A percentile compares a stretch with the other conserved stretches of the same genome.
Conservation (phyloP, 768 basidiomycete genomes). For the Auricularia sp. region DNA sequence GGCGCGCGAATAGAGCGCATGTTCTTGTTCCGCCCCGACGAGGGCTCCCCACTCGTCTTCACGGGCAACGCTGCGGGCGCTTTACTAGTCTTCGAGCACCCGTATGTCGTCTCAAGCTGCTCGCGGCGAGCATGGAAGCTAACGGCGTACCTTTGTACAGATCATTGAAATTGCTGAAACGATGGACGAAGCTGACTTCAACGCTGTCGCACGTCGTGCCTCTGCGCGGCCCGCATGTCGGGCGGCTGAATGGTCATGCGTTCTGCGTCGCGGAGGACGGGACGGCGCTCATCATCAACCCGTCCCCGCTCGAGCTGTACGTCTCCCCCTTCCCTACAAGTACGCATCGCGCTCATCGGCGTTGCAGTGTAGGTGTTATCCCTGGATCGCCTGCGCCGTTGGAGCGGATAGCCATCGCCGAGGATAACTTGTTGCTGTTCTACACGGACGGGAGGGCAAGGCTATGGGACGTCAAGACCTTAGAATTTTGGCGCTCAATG, state of each 20-base stretch:
- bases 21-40: constrained; percentile 36
- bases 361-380: constrained; percentile 59
- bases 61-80: constrained; percentile 76
- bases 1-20: constrained; percentile 36
- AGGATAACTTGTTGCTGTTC: constrained; percentile 60
- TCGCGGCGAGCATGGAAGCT: neutral
- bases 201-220: constrained; percentile 52
- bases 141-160: constrained; percentile 25
- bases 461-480: constrained; percentile 76
- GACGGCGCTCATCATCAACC: constrained; percentile 67
- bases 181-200: constrained; percentile 64
- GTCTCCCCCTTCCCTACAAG: constrained; percentile 20
- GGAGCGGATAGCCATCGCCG: constrained; percentile 49
- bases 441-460: constrained; percentile 72
- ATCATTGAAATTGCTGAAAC: constrained; percentile 52
- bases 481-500: constrained; percentile 82
- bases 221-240: constrained; percentile 40
- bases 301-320: constrained; percentile 73
- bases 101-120: constrained; percentile 31
- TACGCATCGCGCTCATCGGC: neutral
- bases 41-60: constrained; percentile 50
- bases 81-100: constrained; percentile 59
- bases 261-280: constrained; percentile 71
- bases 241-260: constrained; percentile 54
- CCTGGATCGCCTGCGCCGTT: constrained; percentile 73